A percentile compares a stretch with the other conserved stretches of the same genome.
These are phyloP conservation scores for Boletus pseudo-olivaceus DNA, from an alignment of 768 basidiomycete genomes.

Conservation along the genomic window DNA sequence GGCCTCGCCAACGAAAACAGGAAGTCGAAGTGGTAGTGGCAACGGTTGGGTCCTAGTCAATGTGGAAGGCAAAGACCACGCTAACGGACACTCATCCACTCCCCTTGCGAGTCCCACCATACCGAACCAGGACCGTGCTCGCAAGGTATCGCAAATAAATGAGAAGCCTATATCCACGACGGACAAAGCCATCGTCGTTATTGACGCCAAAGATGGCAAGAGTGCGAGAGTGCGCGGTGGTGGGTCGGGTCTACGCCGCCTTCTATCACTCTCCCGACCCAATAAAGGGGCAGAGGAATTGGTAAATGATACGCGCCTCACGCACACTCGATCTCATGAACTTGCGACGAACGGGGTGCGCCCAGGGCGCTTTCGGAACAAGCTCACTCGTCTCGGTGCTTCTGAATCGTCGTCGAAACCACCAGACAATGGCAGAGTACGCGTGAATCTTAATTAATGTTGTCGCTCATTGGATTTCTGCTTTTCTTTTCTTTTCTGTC, in stretches of 20 bases:
- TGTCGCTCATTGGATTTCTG: slow-evolving; percentile 17
- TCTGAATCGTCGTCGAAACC: slow-evolving; percentile 29
- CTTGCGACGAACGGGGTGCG: slow-evolving; percentile 18
- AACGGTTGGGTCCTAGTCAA: slow-evolving; percentile 68
- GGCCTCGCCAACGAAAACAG: slow-evolving; percentile 34
- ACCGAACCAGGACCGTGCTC: slow-evolving; percentile 29
- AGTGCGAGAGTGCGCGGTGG: slow-evolving; percentile 22
- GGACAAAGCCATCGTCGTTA: slow-evolving; percentile 61
- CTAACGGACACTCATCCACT: slow-evolving; percentile 20
- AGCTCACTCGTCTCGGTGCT: slow-evolving; percentile 25
- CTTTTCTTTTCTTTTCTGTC: background rate
- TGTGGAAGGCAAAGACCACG: slow-evolving; percentile 44
- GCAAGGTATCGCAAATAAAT: slow-evolving; percentile 24
- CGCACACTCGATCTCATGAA: slow-evolving; percentile 28
- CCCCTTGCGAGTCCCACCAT: slow-evolving; percentile 27
- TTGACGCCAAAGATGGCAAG: slow-evolving; percentile 52
- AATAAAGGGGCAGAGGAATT: slow-evolving; percentile 31
- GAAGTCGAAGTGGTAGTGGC: slow-evolving; percentile 36
- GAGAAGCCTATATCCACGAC: slow-evolving; percentile 41
- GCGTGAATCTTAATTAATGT: slow-evolving; percentile 33
- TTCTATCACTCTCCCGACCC: slow-evolving; percentile 32
- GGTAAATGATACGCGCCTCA: slow-evolving; percentile 22
- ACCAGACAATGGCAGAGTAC: slow-evolving; percentile 34
- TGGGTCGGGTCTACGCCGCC: slow-evolving; percentile 31
- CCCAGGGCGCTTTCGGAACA: slow-evolving; percentile 29